Conservation (phyloP, 2,329 filamentous ascomycete genomes). For the Aspergillus sp. region DNA sequence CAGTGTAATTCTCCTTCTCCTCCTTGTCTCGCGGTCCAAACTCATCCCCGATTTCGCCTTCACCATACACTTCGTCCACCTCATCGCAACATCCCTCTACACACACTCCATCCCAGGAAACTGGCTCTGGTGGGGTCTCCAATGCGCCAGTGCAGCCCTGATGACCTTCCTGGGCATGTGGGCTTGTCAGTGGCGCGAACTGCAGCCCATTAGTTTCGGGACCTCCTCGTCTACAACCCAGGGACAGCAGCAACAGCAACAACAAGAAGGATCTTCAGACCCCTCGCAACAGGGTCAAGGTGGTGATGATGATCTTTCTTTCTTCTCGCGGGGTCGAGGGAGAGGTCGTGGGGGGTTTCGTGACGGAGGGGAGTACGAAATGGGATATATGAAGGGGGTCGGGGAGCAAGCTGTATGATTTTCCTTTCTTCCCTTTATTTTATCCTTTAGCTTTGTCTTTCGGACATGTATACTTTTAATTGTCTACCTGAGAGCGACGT, state of each 20-base stretch:
- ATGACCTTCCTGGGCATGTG: constrained; percentile 73
- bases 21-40: constrained; percentile 80
- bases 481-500: too few species aligned
- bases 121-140: constrained; percentile 76
- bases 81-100: constrained; percentile 70
- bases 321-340: constrained; percentile 24
- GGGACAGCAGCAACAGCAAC: constrained; percentile 1
- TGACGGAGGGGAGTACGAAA: constrained; percentile 24
- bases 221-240: constrained; percentile 8
- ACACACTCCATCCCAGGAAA: constrained; percentile 67
- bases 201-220: constrained; percentile 79
- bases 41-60: constrained; percentile 91
- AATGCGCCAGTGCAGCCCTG: constrained; percentile 51
- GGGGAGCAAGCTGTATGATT: constrained; percentile 24
- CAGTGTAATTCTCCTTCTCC: constrained; percentile 74
- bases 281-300: constrained; percentile 1
- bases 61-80: constrained; percentile 76
- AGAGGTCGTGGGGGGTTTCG: constrained; percentile 19
- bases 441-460: neutral
- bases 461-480: too few species aligned
- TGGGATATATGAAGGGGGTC: constrained; percentile 25
- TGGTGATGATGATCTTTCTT: constrained; percentile 13
- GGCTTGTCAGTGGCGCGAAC: constrained; percentile 83
- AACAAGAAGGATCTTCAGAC: constrained; percentile 3
- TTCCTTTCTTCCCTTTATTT: neutral